These are phyloP conservation scores for Aureobasidium melanogenum DNA, from an alignment of 2,329 filamentous ascomycete species.

Conservation along the genomic window DNA sequence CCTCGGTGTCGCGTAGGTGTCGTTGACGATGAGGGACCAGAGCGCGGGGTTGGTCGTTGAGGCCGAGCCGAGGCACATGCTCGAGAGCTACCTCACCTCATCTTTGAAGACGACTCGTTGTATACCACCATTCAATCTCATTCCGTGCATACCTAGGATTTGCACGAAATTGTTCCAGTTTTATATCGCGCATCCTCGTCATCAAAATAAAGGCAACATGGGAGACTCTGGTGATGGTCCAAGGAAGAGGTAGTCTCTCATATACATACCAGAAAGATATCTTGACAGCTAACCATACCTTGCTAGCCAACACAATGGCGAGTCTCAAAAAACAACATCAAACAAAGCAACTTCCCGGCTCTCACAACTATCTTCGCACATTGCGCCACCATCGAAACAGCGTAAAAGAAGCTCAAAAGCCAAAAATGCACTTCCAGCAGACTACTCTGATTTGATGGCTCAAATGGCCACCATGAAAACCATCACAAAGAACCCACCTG, in stretches of 20 bases:
- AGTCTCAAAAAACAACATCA: neutral
- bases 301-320: neutral
- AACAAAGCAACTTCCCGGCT: neutral
- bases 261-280: neutral
- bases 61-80: neutral
- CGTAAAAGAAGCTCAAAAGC: conserved; percentile 27
- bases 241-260: neutral
- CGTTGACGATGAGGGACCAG: neutral
- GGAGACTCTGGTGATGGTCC: neutral
- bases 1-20: neutral
- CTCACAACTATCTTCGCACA: conserved; percentile 23
- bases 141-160: neutral
- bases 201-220: neutral
- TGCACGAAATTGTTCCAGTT: neutral
- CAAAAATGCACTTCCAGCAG: conserved; percentile 42
- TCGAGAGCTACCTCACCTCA: neutral
- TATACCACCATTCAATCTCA: neutral
- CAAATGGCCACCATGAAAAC: conserved; percentile 44
- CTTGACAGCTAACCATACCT: neutral
- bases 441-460: conserved; percentile 53
- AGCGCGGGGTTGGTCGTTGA: neutral
- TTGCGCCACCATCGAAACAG: conserved; percentile 9
- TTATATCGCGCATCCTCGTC: neutral
- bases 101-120: neutral
- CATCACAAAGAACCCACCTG: conserved; percentile 48